phyloP scores from a whole-genome alignment of 768 basidiomycete genomes.

The Mycena maculata region DNA sequence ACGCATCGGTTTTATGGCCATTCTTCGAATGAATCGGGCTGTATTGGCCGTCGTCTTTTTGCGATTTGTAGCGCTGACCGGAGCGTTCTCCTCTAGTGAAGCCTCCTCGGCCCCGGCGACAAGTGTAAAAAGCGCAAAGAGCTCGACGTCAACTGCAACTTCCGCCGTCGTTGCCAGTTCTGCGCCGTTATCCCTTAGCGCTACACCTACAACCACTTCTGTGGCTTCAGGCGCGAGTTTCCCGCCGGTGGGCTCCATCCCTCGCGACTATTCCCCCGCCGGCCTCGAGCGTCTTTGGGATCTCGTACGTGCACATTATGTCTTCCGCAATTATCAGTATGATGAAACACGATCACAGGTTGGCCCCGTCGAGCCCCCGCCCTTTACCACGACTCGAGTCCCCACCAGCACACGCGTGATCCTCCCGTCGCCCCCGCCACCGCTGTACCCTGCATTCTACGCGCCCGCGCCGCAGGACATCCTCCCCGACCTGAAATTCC shows the following conservation, averaged over 20 bases:
- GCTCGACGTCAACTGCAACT: neutral
- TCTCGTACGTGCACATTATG: constrained; percentile 42
- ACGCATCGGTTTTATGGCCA: neutral
- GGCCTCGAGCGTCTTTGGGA: constrained; percentile 57
- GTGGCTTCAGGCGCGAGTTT: constrained; percentile 38
- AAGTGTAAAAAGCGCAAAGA: neutral
- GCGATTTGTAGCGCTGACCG: neutral
- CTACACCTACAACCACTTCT: constrained; percentile 12
- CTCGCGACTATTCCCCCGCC: constrained; percentile 52
- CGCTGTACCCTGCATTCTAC: constrained; percentile 60
- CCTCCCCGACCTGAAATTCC: constrained; percentile 57
- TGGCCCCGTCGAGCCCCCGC: constrained; percentile 56
- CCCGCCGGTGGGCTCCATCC: constrained; percentile 54
- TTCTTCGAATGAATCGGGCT: neutral
- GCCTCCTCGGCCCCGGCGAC: neutral
- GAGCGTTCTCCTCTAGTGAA: neutral
- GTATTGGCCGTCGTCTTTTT: neutral
- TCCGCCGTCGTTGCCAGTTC: constrained; percentile 2
- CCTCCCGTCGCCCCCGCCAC: constrained; percentile 56
- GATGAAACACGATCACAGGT: constrained; percentile 43
- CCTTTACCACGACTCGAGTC: constrained; percentile 57
- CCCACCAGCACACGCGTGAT: constrained; percentile 49
- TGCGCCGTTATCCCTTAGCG: neutral
- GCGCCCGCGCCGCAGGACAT: constrained; percentile 56
- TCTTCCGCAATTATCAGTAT: neutral